phyloP scores from a whole-genome alignment of 2,329 filamentous ascomycete species.

The Leptoxyphium fumago region DNA sequence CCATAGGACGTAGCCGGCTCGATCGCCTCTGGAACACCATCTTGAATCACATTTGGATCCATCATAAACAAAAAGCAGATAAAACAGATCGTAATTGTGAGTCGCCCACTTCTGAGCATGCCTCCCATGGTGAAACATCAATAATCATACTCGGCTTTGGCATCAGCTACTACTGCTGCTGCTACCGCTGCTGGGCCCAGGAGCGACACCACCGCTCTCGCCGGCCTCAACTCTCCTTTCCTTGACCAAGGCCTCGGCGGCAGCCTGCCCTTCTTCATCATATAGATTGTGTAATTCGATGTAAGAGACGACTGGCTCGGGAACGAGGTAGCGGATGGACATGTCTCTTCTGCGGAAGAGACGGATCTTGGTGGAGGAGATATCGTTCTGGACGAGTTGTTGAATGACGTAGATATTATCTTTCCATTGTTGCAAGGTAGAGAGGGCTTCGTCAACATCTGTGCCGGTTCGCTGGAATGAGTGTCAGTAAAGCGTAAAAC shows the following conservation, averaged over 20 bases:
- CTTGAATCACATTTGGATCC: too few species aligned
- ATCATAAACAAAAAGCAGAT: too few species aligned
- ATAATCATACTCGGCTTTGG: too few species aligned
- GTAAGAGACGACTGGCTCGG: constrained; percentile 53
- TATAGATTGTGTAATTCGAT: constrained; percentile 24
- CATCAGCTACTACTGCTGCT: too few species aligned
- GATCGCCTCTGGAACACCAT: too few species aligned
- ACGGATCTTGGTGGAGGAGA: constrained; percentile 70
- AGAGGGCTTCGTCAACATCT: constrained; percentile 74
- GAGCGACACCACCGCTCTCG: constrained; percentile 13
- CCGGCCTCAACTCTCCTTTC: constrained; percentile 15
- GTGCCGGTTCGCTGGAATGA: constrained; percentile 62
- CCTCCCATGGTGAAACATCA: too few species aligned
- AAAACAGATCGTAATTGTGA: too few species aligned
- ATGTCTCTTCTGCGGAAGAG: constrained; percentile 65
- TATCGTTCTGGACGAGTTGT: constrained; percentile 75
- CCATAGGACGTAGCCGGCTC: too few species aligned
- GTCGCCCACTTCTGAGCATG: too few species aligned
- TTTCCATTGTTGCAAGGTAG: constrained; percentile 67
- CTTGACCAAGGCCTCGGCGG: constrained; percentile 9
- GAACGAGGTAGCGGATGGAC: constrained; percentile 66
- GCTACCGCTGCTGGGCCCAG: neutral
- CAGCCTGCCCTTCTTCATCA: constrained; percentile 21
- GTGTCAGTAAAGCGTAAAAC: constrained; percentile 50
- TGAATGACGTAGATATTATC: constrained; percentile 80